A percentile compares a stretch with the other conserved stretches of the same genome.
These are phyloP conservation scores for Beta vulgaris DNA, from an alignment of 148 eudicot species.

Conservation along the genomic window DNA sequence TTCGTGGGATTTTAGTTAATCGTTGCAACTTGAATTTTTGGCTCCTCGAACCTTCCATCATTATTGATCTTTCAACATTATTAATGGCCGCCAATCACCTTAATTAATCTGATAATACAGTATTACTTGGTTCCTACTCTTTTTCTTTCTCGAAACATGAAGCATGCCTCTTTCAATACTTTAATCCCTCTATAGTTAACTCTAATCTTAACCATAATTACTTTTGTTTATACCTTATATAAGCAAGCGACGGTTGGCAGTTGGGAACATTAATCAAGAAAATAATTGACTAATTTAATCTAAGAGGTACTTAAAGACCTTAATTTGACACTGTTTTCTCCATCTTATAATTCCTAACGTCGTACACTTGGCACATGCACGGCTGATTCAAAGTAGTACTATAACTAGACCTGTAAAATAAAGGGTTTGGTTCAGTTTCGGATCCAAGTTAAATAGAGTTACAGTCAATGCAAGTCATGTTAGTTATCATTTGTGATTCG, in stretches of 20 bases:
- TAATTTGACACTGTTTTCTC: background rate
- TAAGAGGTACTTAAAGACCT: background rate
- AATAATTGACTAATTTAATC: background rate
- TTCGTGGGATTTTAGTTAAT: slow-evolving; percentile 8
- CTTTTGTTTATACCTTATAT: background rate
- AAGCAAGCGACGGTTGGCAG: slow-evolving; percentile 23
- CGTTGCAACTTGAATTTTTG: slow-evolving; percentile 7
- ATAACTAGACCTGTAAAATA: no score
- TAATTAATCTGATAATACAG: no score
- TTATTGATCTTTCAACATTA: slow-evolving; percentile 20
- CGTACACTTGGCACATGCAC: background rate
- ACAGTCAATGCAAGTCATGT: no score
- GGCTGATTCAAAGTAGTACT: background rate
- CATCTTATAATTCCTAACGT: background rate
- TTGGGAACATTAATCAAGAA: slow-evolving; percentile 10
- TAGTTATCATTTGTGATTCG: no score
- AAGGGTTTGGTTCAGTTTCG: no score
- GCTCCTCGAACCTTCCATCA: background rate
- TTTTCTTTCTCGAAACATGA: slow-evolving; percentile 16
- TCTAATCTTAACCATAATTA: background rate
- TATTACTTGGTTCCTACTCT: slow-evolving; percentile 1
- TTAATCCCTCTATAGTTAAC: background rate
- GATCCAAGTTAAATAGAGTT: no score
- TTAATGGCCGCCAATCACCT: slow-evolving; percentile 18
- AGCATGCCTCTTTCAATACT: background rate